These are phyloP conservation scores for Filobasidium uniguttulatum DNA, from an alignment of 1,284 basidiomycete genomes.

Conservation along the genomic window DNA sequence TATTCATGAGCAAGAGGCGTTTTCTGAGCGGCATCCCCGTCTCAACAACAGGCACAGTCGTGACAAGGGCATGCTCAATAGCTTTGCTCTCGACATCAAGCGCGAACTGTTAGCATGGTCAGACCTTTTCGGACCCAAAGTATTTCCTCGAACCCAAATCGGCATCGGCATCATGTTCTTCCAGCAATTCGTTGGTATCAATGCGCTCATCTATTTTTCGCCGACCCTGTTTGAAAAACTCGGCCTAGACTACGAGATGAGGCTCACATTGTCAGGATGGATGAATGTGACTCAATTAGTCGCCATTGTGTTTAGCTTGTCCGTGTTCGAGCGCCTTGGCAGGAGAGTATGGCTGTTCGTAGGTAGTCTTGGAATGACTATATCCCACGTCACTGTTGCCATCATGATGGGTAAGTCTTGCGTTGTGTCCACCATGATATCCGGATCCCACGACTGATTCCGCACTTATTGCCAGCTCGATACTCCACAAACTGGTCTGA, in stretches of 20 bases:
- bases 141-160: slow-evolving; percentile 1
- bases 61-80: too few relatives aligned
- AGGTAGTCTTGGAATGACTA: slow-evolving; percentile 39
- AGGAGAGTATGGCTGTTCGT: slow-evolving; percentile 48
- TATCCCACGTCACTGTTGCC: slow-evolving; percentile 44
- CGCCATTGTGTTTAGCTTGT: slow-evolving; percentile 16
- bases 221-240: slow-evolving; percentile 20
- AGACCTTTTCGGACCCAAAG: slow-evolving; percentile 2
- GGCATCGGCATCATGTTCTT: slow-evolving; percentile 19
- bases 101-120: slow-evolving; percentile 1
- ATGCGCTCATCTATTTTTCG: slow-evolving; percentile 19
- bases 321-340: slow-evolving; percentile 46
- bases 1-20: neutral
- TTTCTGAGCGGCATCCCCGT: neutral
- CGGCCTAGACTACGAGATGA: slow-evolving; percentile 14
- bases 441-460: neutral
- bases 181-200: slow-evolving; percentile 14
- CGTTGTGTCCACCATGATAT: neutral
- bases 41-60: too few relatives aligned
- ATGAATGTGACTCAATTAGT: slow-evolving; percentile 1
- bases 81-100: too few relatives aligned
- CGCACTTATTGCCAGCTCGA: neutral
- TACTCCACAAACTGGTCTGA: neutral
- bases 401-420: slow-evolving; percentile 33
- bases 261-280: neutral